Evolutionary conservation across 2,329 filamentous ascomycete species (phyloP).

Genomic region (Colletotrichum sp.): DNA sequence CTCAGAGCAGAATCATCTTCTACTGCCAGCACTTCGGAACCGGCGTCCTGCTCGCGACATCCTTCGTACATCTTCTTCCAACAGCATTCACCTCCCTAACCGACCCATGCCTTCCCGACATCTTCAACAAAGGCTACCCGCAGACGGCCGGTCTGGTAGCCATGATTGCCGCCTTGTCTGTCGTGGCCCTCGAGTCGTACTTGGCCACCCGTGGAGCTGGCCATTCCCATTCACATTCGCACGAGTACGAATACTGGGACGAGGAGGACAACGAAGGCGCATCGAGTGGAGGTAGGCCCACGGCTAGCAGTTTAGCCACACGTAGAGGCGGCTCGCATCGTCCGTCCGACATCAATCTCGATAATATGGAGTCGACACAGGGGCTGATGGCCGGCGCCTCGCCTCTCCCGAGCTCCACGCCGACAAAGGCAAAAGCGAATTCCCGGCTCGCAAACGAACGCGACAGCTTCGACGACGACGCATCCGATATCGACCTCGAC

Average conservation of each 20-base stretch:
- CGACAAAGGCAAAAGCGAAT: conserved; percentile 30
- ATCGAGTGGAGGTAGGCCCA: conserved; percentile 19
- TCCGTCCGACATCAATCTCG: conserved; percentile 54
- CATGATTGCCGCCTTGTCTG: conserved; percentile 81
- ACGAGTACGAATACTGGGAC: conserved; percentile 53
- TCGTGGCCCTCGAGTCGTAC: conserved; percentile 88
- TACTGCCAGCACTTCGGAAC: conserved; percentile 79
- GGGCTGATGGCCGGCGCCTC: conserved; percentile 64
- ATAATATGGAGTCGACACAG: conserved; percentile 56
- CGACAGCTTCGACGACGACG: conserved; percentile 39
- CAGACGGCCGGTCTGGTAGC: conserved; percentile 83
- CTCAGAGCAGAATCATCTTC: conserved; percentile 66
- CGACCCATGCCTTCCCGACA: conserved; percentile 74
- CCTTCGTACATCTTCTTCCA: conserved; percentile 78
- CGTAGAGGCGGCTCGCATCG: conserved; percentile 44
- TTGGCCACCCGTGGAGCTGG: conserved; percentile 74
- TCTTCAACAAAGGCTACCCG: conserved; percentile 80
- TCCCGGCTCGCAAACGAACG: conserved; percentile 6
- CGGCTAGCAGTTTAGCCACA: conserved; percentile 36
- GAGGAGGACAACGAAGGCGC: conserved; percentile 42
- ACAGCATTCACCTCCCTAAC: conserved; percentile 71
- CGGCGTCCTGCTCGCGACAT: conserved; percentile 84
- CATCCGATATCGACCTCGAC: conserved; percentile 64
- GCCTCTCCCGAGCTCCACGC: conserved; percentile 61
- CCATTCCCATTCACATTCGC: conserved; percentile 58